Conservation (phyloP, 306 rosid species). For the Vigna trinervia region DNA sequence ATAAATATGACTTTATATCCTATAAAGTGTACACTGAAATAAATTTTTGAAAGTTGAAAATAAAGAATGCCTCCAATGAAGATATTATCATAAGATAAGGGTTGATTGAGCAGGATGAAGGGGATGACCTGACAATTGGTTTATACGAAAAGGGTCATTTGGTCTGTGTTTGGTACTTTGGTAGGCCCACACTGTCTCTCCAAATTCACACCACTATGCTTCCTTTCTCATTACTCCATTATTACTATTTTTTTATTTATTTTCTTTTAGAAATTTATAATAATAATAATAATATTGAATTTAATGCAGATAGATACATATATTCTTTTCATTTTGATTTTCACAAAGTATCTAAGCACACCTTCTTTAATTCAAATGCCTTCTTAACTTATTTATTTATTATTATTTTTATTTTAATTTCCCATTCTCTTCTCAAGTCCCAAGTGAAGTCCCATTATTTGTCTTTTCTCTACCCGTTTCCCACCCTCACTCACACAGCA, state of each 20-base stretch:
- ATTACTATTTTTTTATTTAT: neutral
- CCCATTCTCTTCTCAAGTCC: conserved; percentile 33
- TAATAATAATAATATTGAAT: neutral
- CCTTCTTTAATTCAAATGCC: conserved; percentile 40
- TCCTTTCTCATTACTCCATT: neutral
- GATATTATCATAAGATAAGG: neutral
- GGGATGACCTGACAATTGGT: conserved; percentile 23
- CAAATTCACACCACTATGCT: conserved; percentile 13
- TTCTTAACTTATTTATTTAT: conserved; percentile 10
- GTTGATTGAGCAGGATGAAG: neutral
- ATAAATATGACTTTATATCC: no score
- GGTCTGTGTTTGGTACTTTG: conserved; percentile 18
- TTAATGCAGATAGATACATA: neutral
- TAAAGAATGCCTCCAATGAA: neutral
- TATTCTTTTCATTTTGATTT: conserved; percentile 25
- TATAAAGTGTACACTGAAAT: no score
- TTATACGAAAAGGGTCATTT: conserved; percentile 23
- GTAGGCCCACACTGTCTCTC: conserved; percentile 24
- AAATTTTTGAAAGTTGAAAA: neutral
- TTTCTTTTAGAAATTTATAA: neutral
- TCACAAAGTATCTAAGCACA: conserved; percentile 8
- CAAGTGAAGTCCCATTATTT: conserved; percentile 33
- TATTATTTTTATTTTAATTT: neutral
- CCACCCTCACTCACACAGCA: conserved; percentile 47
- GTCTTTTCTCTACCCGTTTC: conserved; percentile 51